Conservation (phyloP, 148 eudicot species). For the Heliamphora exappendiculata region DNA sequence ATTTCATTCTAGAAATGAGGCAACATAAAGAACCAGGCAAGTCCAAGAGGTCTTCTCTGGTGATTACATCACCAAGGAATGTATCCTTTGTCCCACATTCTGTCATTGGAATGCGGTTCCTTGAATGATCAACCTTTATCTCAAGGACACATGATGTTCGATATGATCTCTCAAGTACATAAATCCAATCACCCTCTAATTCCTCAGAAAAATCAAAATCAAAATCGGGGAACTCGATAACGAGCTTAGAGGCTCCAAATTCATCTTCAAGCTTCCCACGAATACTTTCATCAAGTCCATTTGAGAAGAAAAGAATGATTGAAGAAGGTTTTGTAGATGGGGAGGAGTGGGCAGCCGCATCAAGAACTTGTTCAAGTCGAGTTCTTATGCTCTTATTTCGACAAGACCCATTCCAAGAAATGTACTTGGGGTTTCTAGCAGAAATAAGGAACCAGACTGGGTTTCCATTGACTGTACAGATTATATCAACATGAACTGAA, state of each 20-base stretch:
- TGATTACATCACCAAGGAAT: conserved; percentile 5
- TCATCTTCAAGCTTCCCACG: conserved; percentile 33
- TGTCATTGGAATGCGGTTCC: conserved; percentile 18
- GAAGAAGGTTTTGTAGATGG: conserved; percentile 47
- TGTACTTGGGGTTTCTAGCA: conserved; percentile 73
- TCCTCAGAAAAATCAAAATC: conserved; percentile 39
- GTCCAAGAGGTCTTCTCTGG: conserved; percentile 16
- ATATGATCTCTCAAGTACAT: conserved; percentile 48
- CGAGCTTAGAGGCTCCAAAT: conserved; percentile 43
- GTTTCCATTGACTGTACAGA: conserved; percentile 58
- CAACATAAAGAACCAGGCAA: conserved; percentile 35
- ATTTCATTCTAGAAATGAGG: conserved; percentile 48
- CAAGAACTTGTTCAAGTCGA: conserved; percentile 42
- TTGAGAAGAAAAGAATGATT: conserved; percentile 68
- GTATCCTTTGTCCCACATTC: conserved; percentile 16
- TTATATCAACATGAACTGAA: conserved; percentile 59
- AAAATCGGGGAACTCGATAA: conserved; percentile 29
- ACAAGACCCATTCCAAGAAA: conserved; percentile 53
- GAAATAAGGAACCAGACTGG: conserved; percentile 92
- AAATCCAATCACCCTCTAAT: conserved; percentile 62
- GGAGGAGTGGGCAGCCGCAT: conserved; percentile 45
- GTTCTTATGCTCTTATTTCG: conserved; percentile 41
- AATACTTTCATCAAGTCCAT: conserved; percentile 46
- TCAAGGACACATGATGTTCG: conserved; percentile 41
- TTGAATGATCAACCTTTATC: conserved; percentile 33